Percentiles rank a stretch among this genome's conserved stretches.
Conservation (phyloP, 441 rosid species). For the Hura crepitans region DNA sequence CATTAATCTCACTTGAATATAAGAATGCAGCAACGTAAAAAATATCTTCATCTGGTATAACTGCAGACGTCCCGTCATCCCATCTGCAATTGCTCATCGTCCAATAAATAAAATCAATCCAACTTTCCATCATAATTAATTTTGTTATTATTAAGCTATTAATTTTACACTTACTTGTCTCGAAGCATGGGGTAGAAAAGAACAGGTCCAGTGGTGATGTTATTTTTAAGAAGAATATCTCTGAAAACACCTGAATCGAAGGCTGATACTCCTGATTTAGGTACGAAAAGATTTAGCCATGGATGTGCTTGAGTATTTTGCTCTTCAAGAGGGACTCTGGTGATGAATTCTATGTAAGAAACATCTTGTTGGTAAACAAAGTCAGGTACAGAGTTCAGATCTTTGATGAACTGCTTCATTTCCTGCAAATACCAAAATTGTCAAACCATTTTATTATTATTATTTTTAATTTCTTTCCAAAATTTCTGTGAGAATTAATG, state of each 20-base stretch:
- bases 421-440: slow-evolving; percentile 32
- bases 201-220: slow-evolving; percentile 54
- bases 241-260: slow-evolving; percentile 60
- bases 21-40: slow-evolving; percentile 62
- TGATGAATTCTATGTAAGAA: slow-evolving; percentile 53
- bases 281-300: slow-evolving; percentile 77
- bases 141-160: no score
- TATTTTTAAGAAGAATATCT: slow-evolving; percentile 51
- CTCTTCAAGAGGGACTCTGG: slow-evolving; percentile 49
- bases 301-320: slow-evolving; percentile 58
- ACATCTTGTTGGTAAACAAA: slow-evolving; percentile 43
- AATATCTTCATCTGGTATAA: slow-evolving; percentile 65
- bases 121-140: no score
- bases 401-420: slow-evolving; percentile 34
- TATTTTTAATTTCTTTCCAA: neutral
- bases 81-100: slow-evolving; percentile 43
- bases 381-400: slow-evolving; percentile 35
- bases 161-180: slow-evolving; percentile 40
- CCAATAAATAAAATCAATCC: neutral
- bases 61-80: slow-evolving; percentile 63
- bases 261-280: slow-evolving; percentile 52
- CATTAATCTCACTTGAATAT: slow-evolving; percentile 46
- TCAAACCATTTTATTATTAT: no score
- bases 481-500: neutral
- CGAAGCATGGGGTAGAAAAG: slow-evolving; percentile 72